Base-by-base conservation (phyloP, 768 basidiomycete genomes). In the Xerocomus brunneocitrinus region DNA sequence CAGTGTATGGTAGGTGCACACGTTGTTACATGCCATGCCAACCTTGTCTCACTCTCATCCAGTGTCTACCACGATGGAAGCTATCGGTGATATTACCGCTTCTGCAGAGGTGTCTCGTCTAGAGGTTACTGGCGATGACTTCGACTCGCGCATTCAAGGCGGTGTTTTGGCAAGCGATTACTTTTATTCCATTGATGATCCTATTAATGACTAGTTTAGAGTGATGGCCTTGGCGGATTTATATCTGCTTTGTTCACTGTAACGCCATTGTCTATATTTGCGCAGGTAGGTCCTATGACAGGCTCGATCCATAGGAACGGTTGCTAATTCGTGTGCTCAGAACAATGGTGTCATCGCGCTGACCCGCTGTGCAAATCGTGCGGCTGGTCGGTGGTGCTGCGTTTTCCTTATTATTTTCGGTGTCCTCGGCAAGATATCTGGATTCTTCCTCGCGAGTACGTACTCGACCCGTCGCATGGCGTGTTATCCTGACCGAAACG, bases 301-400 rank as follows among this genome's bases (percentile, higher is more conserved):
- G 5, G 24, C 14, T 34, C 3, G 5, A 31, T 35, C 35, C 9
- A 38, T 14, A 12, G 0, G 8, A 41, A 12, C 5, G 2, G 6
- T 48, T 3, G 25, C 41, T 50, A 3, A 54, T 7, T 3, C 16
- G 1, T 5, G 12, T 19, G 25, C n/a, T 8, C 65, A 88, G 76
- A 90, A 90, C 62, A 89, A 89, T 60, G 87, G 87, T 35, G 86
- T 89, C 31, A 91, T 92, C 44, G 85, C 84, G 16, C 81, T 93
- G 54, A 92, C 91, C 0, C 84, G 89, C 1, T 92, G 91, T 58
- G 91, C 91, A 5, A 91, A 87, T 66, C 79, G 87, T 30, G 73
- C 76, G 4, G 89, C 91, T 0, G 91, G 89, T 13, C 79, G 85
- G 19, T 87, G 84, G 80, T 92, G 89, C 61, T 89, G 88, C 62